Evolutionary conservation across 2,329 filamentous ascomycete species (phyloP), one percentile per base, ranked within the genome.

Genomic region (Colletotrichum echinochloae): DNA sequence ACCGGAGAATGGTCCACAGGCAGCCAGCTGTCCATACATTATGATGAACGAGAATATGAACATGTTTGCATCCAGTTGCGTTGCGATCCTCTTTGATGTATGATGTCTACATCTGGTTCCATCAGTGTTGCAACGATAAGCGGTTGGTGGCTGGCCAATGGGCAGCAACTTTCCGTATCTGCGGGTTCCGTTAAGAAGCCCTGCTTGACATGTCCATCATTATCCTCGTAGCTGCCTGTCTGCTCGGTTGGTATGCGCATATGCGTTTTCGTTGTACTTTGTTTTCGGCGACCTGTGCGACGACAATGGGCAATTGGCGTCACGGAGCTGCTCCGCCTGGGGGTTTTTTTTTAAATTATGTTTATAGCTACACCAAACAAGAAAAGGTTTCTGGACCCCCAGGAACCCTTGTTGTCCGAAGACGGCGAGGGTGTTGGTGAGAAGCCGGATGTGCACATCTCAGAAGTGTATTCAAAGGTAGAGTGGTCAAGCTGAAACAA

Each of bases 31-130:
- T n/a, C 26, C 41, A 52, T 41, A 23, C 11, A 14, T 60, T 46
- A 67, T 71, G 64, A 59, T 35, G 37, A 67, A 71, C 60, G 64
- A 67, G 37, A 68, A 59, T n/a, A 63, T 28, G 46, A 62, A n/a
- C 30, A 46, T 33, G n/a, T 23, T 57, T 18, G 39, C 60, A 48
- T 35, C 18, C 35, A 62, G 3, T 5, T 18, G 52, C 5, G 26
- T 18, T 44, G 16, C 35, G 9, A 18, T 30, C 39, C 56, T 59
- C 26, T 59, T 59, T 14, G 26, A 26, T 54, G 48, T 55, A 56
- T 64, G 48, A 64, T 64, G 60, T 49, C n/a, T 64, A 52, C 23
- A 54, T 44, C 60, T 62, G 7, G 35, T 35, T 12, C 23, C n/a
- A 23, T 33, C 35, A 33, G 26, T 7, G 26, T 39, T 30, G 35